phyloP scores from a whole-genome alignment of 169 alveolate genomes.

The Plasmodium coatneyi region DNA sequence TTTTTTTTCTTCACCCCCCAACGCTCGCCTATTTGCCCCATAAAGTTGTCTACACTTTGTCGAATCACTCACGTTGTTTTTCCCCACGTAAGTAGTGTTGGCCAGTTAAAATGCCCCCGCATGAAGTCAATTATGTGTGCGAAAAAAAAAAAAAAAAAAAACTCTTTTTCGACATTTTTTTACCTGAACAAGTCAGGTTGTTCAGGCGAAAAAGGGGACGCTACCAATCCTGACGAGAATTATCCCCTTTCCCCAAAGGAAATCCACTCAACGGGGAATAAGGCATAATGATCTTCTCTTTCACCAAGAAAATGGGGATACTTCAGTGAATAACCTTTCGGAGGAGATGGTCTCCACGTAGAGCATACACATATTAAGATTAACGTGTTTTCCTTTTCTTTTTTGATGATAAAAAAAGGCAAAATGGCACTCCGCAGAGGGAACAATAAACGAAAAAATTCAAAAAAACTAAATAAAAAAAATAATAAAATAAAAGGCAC shows the following conservation, averaged over 20 bases:
- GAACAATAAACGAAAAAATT: neutral
- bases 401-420: neutral
- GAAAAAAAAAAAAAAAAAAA: too few relatives aligned
- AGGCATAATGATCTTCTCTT: neutral
- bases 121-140: neutral
- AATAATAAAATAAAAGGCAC: neutral
- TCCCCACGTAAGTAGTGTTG: neutral
- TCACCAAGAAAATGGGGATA: neutral
- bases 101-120: neutral
- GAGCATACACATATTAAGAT: neutral
- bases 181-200: neutral
- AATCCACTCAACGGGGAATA: neutral
- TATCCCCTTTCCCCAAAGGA: neutral
- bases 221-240: neutral
- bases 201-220: neutral
- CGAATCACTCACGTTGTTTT: neutral
- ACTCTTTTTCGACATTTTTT: neutral
- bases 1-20: neutral
- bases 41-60: neutral
- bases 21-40: neutral
- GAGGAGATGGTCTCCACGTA: neutral
- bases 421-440: neutral
- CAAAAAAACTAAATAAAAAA: neutral
- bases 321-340: neutral
- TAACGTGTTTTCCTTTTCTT: neutral